Conservation (phyloP, 768 basidiomycete genomes). For the Xanthoconium stramineum region DNA sequence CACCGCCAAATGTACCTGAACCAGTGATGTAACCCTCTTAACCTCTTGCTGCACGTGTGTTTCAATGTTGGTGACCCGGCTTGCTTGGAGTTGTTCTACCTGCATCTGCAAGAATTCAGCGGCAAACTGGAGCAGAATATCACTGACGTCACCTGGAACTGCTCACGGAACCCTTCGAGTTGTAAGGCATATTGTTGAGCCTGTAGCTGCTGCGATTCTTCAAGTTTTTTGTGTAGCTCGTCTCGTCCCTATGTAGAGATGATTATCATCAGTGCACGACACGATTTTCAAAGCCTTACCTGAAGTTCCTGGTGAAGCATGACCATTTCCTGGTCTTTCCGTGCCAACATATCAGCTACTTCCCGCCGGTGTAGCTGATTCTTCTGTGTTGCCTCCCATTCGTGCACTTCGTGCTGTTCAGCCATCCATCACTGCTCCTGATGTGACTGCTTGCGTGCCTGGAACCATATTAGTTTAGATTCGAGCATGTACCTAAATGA, state of each 20-base stretch:
- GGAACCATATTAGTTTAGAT: neutral
- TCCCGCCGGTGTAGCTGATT: neutral
- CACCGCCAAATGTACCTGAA: neutral
- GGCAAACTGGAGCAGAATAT: neutral
- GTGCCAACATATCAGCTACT: neutral
- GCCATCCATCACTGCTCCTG: neutral
- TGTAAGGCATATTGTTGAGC: neutral
- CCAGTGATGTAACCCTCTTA: neutral
- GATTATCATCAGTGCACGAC: neutral
- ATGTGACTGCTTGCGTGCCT: neutral
- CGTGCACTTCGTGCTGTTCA: neutral
- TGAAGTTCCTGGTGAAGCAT: neutral
- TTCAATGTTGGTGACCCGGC: neutral
- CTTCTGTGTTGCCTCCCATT: neutral
- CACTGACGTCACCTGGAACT: neutral
- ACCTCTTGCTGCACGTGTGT: neutral
- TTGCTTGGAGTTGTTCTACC: neutral
- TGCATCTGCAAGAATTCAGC: neutral
- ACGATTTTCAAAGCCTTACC: neutral
- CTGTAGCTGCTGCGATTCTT: neutral
- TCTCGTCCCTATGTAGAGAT: neutral
- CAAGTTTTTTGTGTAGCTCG: neutral
- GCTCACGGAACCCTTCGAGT: neutral
- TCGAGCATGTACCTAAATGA: neutral
- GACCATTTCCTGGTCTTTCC: neutral